Percentiles rank a stretch among this genome's conserved stretches.
Evolutionary conservation across 2,329 filamentous ascomycete genomes (phyloP).

Genomic region (Botrytis tulipae): DNA sequence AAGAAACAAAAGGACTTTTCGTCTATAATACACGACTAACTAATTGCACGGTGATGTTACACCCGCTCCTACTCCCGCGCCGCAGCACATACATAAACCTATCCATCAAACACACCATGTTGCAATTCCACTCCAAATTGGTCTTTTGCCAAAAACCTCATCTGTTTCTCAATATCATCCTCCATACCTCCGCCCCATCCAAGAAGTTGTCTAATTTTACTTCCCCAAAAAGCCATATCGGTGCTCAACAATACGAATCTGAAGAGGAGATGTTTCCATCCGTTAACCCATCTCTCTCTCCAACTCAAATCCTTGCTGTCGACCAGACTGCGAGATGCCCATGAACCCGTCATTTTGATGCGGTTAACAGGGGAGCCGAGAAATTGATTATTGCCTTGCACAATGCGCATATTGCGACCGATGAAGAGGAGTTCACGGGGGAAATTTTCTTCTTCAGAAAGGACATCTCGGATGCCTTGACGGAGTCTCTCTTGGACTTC

Average conservation of each 20-base stretch:
- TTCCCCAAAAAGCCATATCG: constrained; percentile 81
- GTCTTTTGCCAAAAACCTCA: constrained; percentile 85
- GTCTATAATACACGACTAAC: neutral
- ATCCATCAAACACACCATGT: constrained; percentile 86
- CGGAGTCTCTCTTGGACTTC: constrained; percentile 72
- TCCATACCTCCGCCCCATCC: constrained; percentile 84
- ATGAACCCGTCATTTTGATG: constrained; percentile 88
- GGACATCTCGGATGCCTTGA: constrained; percentile 61
- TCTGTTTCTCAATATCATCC: constrained; percentile 84
- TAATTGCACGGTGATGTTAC: neutral
- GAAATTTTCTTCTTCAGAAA: constrained; percentile 68
- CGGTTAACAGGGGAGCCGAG: constrained; percentile 75
- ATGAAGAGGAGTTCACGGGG: constrained; percentile 71
- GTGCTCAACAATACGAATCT: constrained; percentile 70
- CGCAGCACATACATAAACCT: constrained; percentile 16
- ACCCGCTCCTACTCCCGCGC: neutral
- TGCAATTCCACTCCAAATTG: constrained; percentile 84
- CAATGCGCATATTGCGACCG: constrained; percentile 69
- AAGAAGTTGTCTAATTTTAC: constrained; percentile 72
- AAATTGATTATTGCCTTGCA: constrained; percentile 72
- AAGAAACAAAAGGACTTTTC: neutral
- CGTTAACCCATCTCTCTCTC: constrained; percentile 63
- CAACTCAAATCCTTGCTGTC: constrained; percentile 66
- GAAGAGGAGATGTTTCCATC: constrained; percentile 79
- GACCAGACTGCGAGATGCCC: constrained; percentile 82